A percentile compares a stretch with the other conserved stretches of the same genome.
These are phyloP conservation scores for Melaleuca quinquenervia DNA, from an alignment of 345 rosid genomes.

Conservation along the genomic window DNA sequence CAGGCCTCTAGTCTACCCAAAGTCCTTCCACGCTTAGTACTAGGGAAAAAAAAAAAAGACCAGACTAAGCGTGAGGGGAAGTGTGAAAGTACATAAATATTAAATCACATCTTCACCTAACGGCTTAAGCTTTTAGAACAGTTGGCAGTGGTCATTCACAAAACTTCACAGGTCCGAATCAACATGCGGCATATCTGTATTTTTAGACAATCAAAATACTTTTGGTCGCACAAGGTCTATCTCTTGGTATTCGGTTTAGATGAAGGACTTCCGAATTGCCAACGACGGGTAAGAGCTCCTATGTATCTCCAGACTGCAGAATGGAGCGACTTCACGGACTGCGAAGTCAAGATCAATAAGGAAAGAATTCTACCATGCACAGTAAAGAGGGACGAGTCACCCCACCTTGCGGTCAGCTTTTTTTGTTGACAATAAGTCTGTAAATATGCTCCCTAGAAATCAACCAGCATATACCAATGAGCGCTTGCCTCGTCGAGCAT, in stretches of 20 bases:
- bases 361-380: neutral
- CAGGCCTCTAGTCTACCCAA: too few relatives aligned
- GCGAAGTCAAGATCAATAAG: neutral
- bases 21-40: too few relatives aligned
- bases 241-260: neutral
- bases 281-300: neutral
- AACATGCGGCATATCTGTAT: neutral
- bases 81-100: too few relatives aligned
- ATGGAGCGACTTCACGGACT: neutral
- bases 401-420: neutral
- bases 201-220: neutral
- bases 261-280: neutral
- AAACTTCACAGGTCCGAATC: too few relatives aligned
- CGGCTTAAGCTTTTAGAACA: too few relatives aligned
- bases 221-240: neutral
- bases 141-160: too few relatives aligned
- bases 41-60: too few relatives aligned
- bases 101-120: too few relatives aligned
- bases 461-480: neutral
- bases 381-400: neutral
- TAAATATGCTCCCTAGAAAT: neutral
- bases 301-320: neutral
- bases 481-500: neutral
- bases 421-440: neutral
- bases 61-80: too few relatives aligned